Conservation (phyloP, 2,329 filamentous ascomycete genomes). For the Claviceps sp. region DNA sequence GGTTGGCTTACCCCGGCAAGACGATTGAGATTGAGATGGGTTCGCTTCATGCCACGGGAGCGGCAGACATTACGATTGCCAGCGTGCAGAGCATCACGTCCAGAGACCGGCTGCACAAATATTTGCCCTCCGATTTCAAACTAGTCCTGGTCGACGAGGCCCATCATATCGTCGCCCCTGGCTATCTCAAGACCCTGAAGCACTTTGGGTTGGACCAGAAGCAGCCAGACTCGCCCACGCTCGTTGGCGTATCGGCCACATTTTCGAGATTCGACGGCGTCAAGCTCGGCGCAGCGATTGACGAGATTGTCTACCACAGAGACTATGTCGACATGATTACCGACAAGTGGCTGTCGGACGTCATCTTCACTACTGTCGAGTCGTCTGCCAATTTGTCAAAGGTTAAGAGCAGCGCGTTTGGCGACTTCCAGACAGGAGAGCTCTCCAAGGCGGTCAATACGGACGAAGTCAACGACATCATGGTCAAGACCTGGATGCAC, state of each 20-base stretch:
- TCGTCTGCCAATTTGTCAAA: conserved; percentile 67
- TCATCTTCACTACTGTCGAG: conserved; percentile 87
- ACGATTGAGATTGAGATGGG: conserved; percentile 89
- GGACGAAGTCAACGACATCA: conserved; percentile 64
- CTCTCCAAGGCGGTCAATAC: conserved; percentile 79
- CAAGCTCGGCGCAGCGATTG: conserved; percentile 69
- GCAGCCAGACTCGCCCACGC: conserved; percentile 35
- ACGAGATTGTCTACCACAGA: conserved; percentile 93
- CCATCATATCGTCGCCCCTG: conserved; percentile 82
- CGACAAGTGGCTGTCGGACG: conserved; percentile 82
- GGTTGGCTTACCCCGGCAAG: conserved; percentile 64
- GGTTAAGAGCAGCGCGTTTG: conserved; percentile 45
- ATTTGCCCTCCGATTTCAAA: conserved; percentile 69
- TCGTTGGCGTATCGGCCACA: conserved; percentile 84
- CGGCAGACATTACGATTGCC: conserved; percentile 85
- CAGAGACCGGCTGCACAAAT: conserved; percentile 65
- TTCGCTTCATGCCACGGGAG: conserved; percentile 57
- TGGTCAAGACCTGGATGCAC: conserved; percentile 72
- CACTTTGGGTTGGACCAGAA: conserved; percentile 59
- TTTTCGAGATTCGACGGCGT: conserved; percentile 71
- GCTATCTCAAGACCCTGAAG: conserved; percentile 62
- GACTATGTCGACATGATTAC: conserved; percentile 56
- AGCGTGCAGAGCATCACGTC: conserved; percentile 78
- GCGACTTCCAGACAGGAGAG: conserved; percentile 70
- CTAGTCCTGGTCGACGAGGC: conserved; percentile 90